Evolutionary conservation across 148 eudicot genomes (phyloP), one percentile per base, ranked within the genome.

Genomic region (Pouteria glomerata): DNA sequence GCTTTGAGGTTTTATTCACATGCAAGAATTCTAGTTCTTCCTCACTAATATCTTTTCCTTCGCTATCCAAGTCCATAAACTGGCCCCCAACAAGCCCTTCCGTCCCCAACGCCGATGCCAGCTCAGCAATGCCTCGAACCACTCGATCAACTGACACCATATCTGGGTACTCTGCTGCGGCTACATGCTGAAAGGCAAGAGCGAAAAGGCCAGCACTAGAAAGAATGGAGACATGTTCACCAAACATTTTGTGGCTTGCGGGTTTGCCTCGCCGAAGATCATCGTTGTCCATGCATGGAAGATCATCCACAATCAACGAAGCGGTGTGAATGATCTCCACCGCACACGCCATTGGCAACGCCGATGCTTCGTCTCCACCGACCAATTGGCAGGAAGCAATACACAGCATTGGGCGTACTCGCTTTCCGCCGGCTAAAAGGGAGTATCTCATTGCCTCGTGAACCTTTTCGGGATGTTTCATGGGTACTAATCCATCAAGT

Each of bases 11-110:
- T 66, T 82, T 82, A 74, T 76, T 77, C 18, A 76, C 62, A 67
- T 82, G 85, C 18, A 82, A 79, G 51, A 76, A 82, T 65, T 82
- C 82, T 34, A 79, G 23, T 8, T 73, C 66, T 7, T 41, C 63
- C 18, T 78, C 37, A 23, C 58, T 63, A 41, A 72, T 69, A 11
- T 55, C 45, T 19, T 70, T 76, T 0, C 82, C 82, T 26, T 53
- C 80, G 41, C 82, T 79, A 4, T 21, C 18, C 2, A 82, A 23
- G 68, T 82, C 85, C 60, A 79, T 76, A 0, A 82, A 69, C 30
- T 82, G 85, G 5, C 82, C 85, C 29, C 78, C 85, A 10, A 82
- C 78, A 0, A 76, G 78, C 52, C 85, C 85, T 29, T 34, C 66
- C 12, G 80, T 44, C 14, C 85, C 85, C n/a, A 79, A 71, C 2